phyloP scores from a whole-genome alignment of 1,139 yeast species.

The Taiozyma sp. region DNA sequence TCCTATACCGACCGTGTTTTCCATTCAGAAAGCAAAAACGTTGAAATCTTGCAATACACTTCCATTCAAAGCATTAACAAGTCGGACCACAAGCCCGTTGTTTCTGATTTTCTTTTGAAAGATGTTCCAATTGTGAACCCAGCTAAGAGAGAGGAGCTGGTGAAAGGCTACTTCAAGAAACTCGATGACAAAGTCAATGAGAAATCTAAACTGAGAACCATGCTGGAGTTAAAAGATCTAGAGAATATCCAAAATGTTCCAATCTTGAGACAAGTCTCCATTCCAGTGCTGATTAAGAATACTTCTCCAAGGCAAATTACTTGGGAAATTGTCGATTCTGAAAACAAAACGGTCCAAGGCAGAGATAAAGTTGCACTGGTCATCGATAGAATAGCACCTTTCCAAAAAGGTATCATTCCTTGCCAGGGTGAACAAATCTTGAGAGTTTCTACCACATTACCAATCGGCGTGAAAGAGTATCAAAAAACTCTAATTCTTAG shows the following conservation, averaged over 20 bases:
- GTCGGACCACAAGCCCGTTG: slow-evolving; percentile 79
- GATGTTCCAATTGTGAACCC: slow-evolving; percentile 43
- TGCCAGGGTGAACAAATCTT: slow-evolving; percentile 21
- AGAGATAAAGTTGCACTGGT: slow-evolving; percentile 1
- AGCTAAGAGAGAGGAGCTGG: slow-evolving; percentile 30
- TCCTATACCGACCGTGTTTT: slow-evolving; percentile 79
- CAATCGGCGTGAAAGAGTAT: slow-evolving; percentile 23
- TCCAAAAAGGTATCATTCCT: slow-evolving; percentile 20
- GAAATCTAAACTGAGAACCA: slow-evolving; percentile 33
- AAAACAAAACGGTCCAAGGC: slow-evolving; percentile 11
- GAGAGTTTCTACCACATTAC: slow-evolving; percentile 19
- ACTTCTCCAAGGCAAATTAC: slow-evolving; percentile 2
- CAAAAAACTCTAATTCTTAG: slow-evolving; percentile 24
- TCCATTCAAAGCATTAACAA: slow-evolving; percentile 34
- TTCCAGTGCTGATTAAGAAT: slow-evolving; percentile 21
- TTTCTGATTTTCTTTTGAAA: slow-evolving; percentile 43
- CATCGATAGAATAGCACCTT: background rate
- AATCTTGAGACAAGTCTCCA: slow-evolving; percentile 15
- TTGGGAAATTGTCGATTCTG: slow-evolving; percentile 28
- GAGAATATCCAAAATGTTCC: slow-evolving; percentile 12
- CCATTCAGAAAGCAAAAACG: slow-evolving; percentile 16
- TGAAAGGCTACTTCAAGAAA: slow-evolving; percentile 32
- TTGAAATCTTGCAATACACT: slow-evolving; percentile 28
- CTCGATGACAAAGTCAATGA: slow-evolving; percentile 37
- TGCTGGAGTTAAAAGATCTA: slow-evolving; percentile 23